These are phyloP conservation scores for Hirsutella thompsonii DNA, from an alignment of 2,329 filamentous ascomycete genomes.

Conservation along the genomic window DNA sequence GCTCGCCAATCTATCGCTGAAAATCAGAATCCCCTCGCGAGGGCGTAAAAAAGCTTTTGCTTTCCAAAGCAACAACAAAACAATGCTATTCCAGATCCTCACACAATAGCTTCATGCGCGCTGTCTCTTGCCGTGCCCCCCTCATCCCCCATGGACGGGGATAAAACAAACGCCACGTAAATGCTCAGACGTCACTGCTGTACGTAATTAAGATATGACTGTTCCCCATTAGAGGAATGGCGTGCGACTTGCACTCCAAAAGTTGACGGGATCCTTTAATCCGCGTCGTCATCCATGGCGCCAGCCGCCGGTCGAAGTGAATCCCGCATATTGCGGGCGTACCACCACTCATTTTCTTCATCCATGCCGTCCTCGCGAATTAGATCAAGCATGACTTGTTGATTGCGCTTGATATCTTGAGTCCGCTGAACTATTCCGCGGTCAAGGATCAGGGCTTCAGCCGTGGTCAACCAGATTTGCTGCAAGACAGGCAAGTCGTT, in stretches of 20 bases:
- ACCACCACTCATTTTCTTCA: conserved; percentile 51
- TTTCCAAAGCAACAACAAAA: neutral
- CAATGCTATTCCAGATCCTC: too few relatives aligned
- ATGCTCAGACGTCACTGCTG: neutral
- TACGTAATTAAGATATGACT: neutral
- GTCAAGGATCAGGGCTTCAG: conserved; percentile 48
- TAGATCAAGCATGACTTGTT: conserved; percentile 48
- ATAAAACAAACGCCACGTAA: conserved; percentile 1
- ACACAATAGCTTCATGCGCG: too few relatives aligned
- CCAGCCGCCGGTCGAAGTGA: conserved; percentile 39
- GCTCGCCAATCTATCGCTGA: too few relatives aligned
- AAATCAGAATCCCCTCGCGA: too few relatives aligned
- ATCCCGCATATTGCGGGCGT: conserved; percentile 38
- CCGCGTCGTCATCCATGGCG: conserved; percentile 38
- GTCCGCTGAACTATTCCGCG: conserved; percentile 43
- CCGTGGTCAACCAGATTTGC: conserved; percentile 49
- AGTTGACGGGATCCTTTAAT: conserved; percentile 11
- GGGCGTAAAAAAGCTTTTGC: too few relatives aligned
- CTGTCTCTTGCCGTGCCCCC: neutral
- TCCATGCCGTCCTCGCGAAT: conserved; percentile 47
- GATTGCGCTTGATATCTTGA: conserved; percentile 50
- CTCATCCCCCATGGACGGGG: neutral
- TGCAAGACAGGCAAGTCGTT: conserved; percentile 44
- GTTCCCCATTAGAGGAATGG: neutral
- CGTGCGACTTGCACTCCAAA: neutral